Evolutionary conservation across 2,329 filamentous ascomycete genomes (phyloP), one percentile per base, ranked within the genome.

Genomic region (Pestalotiopsis fici): DNA sequence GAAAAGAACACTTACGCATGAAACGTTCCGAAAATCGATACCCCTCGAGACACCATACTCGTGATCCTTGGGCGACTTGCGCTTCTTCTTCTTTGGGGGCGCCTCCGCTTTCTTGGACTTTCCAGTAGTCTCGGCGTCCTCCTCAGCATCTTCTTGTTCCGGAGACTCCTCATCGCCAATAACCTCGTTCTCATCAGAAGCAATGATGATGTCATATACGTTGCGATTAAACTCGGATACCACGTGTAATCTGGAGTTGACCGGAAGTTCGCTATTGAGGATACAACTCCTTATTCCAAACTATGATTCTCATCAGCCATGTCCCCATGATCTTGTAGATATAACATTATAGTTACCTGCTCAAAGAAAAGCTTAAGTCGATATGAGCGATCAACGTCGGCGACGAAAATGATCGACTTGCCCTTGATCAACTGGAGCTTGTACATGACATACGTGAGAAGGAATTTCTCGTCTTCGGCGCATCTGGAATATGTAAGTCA

Each of bases 191-290:
- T 97, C 95, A 74, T 99, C 96, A 0, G 94, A 95, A 0, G 96
- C 96, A 74, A 99, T 97, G 72, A 99, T 95, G 69, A 98, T 98
- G 74, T 99, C 95, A 85, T 99, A 99, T 6, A 98, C 90, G 65
- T 93, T 93, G 80, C 93, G 93, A 83, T 98, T 99, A 82, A 99
- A 99, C 78, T 98, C 94, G 74, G 98, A 93, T 2, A 99, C 95
- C 2, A 97, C 94, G 77, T 99, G 95, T 50, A 98, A 90, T 68
- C 96, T 87, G 1, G 93, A 96, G 75, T 98, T 98, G 71, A 98
- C 91, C 0, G 96, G 96, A 43, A 99, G 82, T 77, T 99, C 95
- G 1, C 94, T 96, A 81, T 99, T 99, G 54, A 99, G 83, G 31
- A 98, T 93, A 79, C 93, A 97, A 74, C 93, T 95, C 77, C 94